Evolutionary conservation across 1,284 basidiomycete genomes (phyloP).

Genomic region (Marasmius tenuissimus): DNA sequence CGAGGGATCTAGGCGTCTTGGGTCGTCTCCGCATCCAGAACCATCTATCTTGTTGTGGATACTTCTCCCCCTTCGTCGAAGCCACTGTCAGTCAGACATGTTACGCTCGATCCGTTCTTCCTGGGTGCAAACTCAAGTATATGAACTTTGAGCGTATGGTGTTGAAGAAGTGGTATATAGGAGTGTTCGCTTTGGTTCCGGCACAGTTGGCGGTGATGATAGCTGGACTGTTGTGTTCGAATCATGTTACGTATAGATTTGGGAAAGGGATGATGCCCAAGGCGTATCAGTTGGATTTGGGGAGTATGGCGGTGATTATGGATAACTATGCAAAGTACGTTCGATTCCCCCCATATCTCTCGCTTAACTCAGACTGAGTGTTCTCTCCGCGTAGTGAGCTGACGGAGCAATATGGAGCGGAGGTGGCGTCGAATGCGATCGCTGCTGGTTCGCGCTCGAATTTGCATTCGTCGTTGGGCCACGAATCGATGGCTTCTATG

Average conservation of each 20-base stretch:
- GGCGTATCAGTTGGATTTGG: slow-evolving; percentile 63
- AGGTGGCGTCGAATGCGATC: neutral
- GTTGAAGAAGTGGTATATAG: slow-evolving; percentile 56
- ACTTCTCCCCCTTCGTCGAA: slow-evolving; percentile 68
- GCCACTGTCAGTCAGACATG: slow-evolving; percentile 65
- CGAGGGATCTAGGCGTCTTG: slow-evolving; percentile 46
- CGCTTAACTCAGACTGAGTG: neutral
- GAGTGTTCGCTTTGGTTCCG: slow-evolving; percentile 57
- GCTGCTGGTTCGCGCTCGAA: neutral
- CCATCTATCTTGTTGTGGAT: slow-evolving; percentile 67
- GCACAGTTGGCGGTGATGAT: slow-evolving; percentile 57
- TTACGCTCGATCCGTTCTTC: slow-evolving; percentile 59
- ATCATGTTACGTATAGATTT: slow-evolving; percentile 76
- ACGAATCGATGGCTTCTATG: no score
- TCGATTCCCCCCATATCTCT: neutral
- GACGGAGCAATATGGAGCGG: slow-evolving; percentile 6
- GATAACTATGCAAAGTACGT: slow-evolving; percentile 67
- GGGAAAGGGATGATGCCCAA: slow-evolving; percentile 79
- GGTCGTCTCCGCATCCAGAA: slow-evolving; percentile 65
- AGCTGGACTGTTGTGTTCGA: slow-evolving; percentile 59
- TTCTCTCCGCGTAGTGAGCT: neutral
- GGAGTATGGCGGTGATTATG: slow-evolving; percentile 71
- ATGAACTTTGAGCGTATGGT: slow-evolving; percentile 52
- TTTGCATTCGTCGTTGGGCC: no score
- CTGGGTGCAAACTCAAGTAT: slow-evolving; percentile 64